phyloP scores from a whole-genome alignment of 495 filamentous ascomycete species.

The Penicillium paxilli region DNA sequence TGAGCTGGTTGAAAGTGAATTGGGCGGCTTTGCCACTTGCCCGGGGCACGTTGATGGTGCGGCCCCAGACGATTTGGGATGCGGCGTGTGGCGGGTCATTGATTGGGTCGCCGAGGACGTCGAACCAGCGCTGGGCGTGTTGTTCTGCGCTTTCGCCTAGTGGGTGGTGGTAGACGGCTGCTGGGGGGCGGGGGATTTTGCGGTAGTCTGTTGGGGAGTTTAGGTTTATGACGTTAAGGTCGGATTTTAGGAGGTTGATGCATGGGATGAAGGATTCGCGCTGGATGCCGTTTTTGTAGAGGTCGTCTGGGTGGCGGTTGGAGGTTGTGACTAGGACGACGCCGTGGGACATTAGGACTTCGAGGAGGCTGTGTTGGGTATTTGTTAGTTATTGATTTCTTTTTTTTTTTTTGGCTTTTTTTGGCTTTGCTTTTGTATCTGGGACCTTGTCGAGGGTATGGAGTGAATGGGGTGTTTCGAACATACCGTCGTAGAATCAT shows the following conservation, averaged over 20 bases:
- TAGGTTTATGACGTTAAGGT: conserved; percentile 86
- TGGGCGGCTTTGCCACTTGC: conserved; percentile 86
- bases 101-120: conserved; percentile 82
- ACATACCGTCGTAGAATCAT: conserved; percentile 81
- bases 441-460: neutral
- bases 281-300: conserved; percentile 98
- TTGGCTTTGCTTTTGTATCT: neutral
- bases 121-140: conserved; percentile 93
- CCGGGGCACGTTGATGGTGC: conserved; percentile 80
- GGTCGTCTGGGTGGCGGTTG: conserved; percentile 93
- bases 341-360: conserved; percentile 91
- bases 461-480: neutral
- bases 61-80: conserved; percentile 89
- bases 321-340: conserved; percentile 93
- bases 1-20: conserved; percentile 89
- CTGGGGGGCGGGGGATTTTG: conserved; percentile 90
- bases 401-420: too few species aligned
- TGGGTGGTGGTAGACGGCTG: conserved; percentile 88
- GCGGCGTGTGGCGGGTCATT: conserved; percentile 73
- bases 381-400: too few species aligned
- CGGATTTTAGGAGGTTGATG: conserved; percentile 83
- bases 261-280: conserved; percentile 92
- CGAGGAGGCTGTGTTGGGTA: conserved; percentile 68
- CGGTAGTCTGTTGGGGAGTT: conserved; percentile 96
- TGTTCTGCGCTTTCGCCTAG: conserved; percentile 72